A percentile compares a stretch with the other conserved stretches of the same genome.
phyloP scores from a whole-genome alignment of 371 early-diverging fungal species.

The Nematocida homosporus region DNA sequence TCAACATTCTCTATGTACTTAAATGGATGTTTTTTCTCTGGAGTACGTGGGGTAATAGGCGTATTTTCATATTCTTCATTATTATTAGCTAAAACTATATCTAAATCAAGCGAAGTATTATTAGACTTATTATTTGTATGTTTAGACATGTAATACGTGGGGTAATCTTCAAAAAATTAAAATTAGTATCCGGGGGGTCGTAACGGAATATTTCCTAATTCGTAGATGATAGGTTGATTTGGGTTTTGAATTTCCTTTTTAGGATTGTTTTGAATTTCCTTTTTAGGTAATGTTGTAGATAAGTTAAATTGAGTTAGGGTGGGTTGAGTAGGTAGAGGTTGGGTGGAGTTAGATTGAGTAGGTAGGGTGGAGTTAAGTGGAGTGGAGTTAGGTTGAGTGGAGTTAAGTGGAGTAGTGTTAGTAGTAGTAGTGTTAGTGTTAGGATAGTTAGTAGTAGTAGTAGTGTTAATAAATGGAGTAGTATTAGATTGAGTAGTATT shows the following conservation, averaged over 20 bases:
- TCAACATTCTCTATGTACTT: conserved; percentile 38
- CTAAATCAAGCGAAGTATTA: no score
- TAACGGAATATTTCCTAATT: conserved; percentile 13
- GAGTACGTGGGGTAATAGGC: conserved; percentile 25
- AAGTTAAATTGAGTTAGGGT: neutral
- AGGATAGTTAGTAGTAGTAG: neutral
- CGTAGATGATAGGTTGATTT: neutral
- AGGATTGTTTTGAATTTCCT: neutral
- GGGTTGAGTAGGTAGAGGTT: neutral
- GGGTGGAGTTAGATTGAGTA: no score
- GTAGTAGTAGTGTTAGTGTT: no score
- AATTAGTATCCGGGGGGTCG: conserved; percentile 1
- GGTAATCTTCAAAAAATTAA: no score
- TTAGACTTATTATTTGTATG: no score
- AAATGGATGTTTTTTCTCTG: conserved; percentile 40
- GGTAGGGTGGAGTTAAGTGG: no score
- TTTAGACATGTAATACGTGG: no score
- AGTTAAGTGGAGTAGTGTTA: no score
- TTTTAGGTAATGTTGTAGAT: neutral
- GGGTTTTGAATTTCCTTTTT: neutral
- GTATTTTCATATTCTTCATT: conserved; percentile 13
- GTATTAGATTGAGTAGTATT: no score
- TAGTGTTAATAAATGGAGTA: no score
- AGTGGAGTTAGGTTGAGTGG: no score
- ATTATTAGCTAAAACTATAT: neutral